These are phyloP conservation scores for Triticum monococcum DNA, from an alignment of 176 grass and related monocot genomes.

Conservation along the genomic window DNA sequence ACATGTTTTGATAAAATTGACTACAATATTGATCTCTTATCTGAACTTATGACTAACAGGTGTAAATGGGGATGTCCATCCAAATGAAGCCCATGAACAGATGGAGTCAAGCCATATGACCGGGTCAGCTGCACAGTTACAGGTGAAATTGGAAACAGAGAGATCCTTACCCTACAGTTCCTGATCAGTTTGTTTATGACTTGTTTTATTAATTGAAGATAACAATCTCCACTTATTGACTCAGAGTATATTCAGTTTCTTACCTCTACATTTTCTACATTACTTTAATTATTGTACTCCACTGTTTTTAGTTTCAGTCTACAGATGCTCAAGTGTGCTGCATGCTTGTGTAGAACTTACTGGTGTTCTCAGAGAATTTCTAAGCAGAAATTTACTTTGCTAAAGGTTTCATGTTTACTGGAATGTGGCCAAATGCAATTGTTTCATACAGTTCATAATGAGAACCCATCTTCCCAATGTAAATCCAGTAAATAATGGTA, in stretches of 20 bases:
- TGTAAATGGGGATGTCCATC: conserved; percentile 41
- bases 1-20: not conserved
- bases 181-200: not conserved
- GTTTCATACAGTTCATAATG: not conserved
- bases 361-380: not conserved
- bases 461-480: not conserved
- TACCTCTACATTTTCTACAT: not conserved
- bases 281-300: not conserved
- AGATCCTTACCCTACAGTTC: conserved; percentile 31
- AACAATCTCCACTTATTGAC: conserved; percentile 1
- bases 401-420: conserved; percentile 9
- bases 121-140: conserved; percentile 41
- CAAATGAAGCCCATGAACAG: conserved; percentile 40
- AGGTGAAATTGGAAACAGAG: conserved; percentile 49
- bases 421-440: not conserved
- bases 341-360: conserved; percentile 6
- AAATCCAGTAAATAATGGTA: not conserved
- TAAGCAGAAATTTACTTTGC: not conserved
- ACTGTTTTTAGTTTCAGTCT: not conserved
- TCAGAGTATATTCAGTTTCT: not conserved
- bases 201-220: not conserved
- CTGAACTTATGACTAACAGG: conserved; percentile 27
- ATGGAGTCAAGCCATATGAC: conserved; percentile 49
- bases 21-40: not conserved
- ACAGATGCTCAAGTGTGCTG: not conserved